Conservation (phyloP, 2,329 filamentous ascomycete species). For the Rhinocladiella mackenziei region DNA sequence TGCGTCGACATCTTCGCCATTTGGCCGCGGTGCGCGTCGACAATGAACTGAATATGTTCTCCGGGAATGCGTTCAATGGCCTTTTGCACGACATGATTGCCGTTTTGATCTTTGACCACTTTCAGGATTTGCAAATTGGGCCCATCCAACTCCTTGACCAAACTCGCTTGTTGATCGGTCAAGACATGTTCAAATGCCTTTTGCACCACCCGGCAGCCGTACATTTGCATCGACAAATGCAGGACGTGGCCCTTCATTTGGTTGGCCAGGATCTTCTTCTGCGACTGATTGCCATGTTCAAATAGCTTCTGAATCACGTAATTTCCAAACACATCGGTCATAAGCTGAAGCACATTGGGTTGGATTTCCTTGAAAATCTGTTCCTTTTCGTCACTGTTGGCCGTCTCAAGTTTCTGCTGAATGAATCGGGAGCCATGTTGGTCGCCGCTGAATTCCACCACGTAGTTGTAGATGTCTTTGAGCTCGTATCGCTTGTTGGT, state of each 20-base stretch:
- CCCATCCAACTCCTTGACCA: conserved; percentile 84
- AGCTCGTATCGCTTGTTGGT: conserved; percentile 73
- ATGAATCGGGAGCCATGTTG: conserved; percentile 95
- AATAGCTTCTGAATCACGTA: conserved; percentile 98
- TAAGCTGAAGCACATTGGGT: conserved; percentile 77
- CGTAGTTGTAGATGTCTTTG: conserved; percentile 79
- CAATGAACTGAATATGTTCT: conserved; percentile 77
- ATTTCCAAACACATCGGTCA: conserved; percentile 96
- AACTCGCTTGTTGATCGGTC: conserved; percentile 80
- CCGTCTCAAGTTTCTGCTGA: conserved; percentile 83
- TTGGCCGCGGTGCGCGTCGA: conserved; percentile 71
- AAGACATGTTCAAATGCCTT: conserved; percentile 90
- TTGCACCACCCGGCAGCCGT: conserved; percentile 92
- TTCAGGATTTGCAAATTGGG: conserved; percentile 70
- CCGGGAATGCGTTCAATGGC: conserved; percentile 77
- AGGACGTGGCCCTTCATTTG: conserved; percentile 84
- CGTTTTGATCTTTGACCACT: conserved; percentile 81
- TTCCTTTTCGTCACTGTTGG: conserved; percentile 94
- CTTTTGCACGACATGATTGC: conserved; percentile 96
- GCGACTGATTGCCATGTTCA: conserved; percentile 87
- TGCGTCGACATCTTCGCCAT: conserved; percentile 72
- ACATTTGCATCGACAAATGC: conserved; percentile 78
- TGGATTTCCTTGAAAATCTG: conserved; percentile 83
- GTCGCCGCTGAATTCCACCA: conserved; percentile 93
- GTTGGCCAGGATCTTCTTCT: conserved; percentile 81